A percentile compares a stretch with the other conserved stretches of the same genome.
These are phyloP conservation scores for Aphanoascus verrucosus DNA, from an alignment of 2,329 filamentous ascomycete species.

Conservation along the genomic window DNA sequence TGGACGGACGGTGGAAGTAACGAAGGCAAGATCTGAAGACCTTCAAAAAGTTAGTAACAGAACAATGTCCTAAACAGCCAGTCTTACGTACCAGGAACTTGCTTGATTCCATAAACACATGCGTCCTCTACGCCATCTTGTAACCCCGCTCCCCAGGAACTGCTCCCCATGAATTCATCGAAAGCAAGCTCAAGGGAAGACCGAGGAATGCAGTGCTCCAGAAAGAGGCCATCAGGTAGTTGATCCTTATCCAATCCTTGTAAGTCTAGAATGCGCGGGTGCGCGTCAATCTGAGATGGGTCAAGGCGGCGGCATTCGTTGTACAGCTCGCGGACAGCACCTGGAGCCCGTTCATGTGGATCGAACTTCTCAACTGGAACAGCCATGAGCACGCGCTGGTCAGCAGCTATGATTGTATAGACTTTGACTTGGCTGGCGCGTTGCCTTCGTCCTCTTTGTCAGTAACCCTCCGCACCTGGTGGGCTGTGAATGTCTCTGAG, in stretches of 20 bases:
- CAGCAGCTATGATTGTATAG: background rate
- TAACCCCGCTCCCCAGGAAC: constrained; percentile 9
- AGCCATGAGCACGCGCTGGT: background rate
- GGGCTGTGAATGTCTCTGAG: no score
- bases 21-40: constrained; percentile 65
- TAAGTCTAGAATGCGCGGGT: constrained; percentile 49
- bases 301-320: constrained; percentile 60
- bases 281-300: constrained; percentile 40
- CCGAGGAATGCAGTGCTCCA: constrained; percentile 24
- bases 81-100: constrained; percentile 28
- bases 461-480: no score
- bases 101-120: constrained; percentile 29
- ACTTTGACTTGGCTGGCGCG: background rate
- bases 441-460: no score
- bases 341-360: constrained; percentile 67
- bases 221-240: constrained; percentile 21
- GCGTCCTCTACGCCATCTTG: constrained; percentile 19
- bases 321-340: constrained; percentile 58
- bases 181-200: constrained; percentile 25
- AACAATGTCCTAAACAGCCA: background rate
- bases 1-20: constrained; percentile 63
- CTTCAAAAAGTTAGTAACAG: constrained; percentile 38
- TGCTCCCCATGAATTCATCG: constrained; percentile 23
- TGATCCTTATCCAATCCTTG: constrained; percentile 29
- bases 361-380: constrained; percentile 43